phyloP scores from a whole-genome alignment of 768 basidiomycete genomes.

The Tricholoma sp. region DNA sequence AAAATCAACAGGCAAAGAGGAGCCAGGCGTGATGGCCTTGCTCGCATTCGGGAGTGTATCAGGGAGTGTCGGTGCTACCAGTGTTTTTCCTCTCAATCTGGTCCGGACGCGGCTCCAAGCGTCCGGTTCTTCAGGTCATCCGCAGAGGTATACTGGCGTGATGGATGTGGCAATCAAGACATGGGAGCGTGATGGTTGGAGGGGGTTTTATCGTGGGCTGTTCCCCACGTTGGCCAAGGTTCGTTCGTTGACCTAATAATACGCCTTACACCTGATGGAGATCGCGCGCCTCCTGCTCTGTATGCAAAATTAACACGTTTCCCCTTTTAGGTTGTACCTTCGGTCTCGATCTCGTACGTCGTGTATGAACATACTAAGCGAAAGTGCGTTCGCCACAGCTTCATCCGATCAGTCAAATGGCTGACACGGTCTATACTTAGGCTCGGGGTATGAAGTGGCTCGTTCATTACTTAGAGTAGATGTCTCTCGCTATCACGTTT shows the following conservation, averaged over 20 bases:
- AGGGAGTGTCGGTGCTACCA: conserved; percentile 89
- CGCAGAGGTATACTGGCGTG: conserved; percentile 85
- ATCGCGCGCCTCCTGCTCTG: neutral
- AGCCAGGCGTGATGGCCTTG: conserved; percentile 83
- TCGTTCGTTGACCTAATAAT: conserved; percentile 5
- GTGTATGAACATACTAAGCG: conserved; percentile 88
- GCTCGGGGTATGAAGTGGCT: conserved; percentile 51
- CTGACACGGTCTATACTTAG: conserved; percentile 26
- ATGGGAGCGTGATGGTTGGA: conserved; percentile 82
- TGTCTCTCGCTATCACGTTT: neutral
- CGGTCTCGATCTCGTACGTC: conserved; percentile 95
- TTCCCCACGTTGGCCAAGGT: conserved; percentile 93
- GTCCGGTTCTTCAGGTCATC: conserved; percentile 93
- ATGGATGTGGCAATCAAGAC: conserved; percentile 80
- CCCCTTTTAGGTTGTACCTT: conserved; percentile 74
- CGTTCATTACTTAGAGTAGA: conserved; percentile 6
- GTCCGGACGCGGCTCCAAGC: conserved; percentile 95
- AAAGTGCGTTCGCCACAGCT: conserved; percentile 40
- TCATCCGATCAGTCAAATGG: conserved; percentile 3
- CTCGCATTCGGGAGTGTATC: conserved; percentile 91
- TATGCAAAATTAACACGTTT: neutral
- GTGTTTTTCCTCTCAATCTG: conserved; percentile 89
- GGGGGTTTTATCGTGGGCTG: conserved; percentile 90
- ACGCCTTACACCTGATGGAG: neutral
- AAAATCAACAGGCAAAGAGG: conserved; percentile 80